phyloP scores from a whole-genome alignment of 345 rosid genomes.

The Hevea brasiliensis region DNA sequence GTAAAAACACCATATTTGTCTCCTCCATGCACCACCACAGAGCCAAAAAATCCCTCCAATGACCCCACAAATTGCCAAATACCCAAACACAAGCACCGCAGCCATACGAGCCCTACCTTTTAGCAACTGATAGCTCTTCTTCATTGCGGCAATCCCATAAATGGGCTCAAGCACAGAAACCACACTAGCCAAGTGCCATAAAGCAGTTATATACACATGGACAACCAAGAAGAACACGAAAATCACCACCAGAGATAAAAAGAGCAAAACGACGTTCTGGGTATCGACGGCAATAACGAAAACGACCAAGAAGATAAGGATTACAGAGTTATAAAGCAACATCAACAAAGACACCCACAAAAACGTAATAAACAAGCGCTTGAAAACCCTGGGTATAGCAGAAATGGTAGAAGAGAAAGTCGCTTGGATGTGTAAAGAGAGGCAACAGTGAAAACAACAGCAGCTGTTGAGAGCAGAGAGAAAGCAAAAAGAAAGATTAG shows the following conservation, averaged over 20 bases:
- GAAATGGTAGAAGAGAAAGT: constrained; percentile 74
- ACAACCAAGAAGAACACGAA: constrained; percentile 56
- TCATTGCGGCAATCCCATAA: constrained; percentile 79
- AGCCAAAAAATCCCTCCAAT: constrained; percentile 45
- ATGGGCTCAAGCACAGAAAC: constrained; percentile 85
- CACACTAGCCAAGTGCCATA: constrained; percentile 95
- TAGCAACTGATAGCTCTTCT: constrained; percentile 80
- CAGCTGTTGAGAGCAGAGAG: constrained; percentile 97
- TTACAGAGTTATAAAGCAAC: constrained; percentile 61
- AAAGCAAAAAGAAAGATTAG: constrained; percentile 87
- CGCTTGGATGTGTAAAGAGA: constrained; percentile 80
- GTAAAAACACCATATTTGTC: constrained; percentile 50
- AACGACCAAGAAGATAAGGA: constrained; percentile 50
- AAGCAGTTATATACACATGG: constrained; percentile 87
- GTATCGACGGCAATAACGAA: constrained; percentile 59
- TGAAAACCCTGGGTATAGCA: constrained; percentile 83
- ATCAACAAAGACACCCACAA: constrained; percentile 75
- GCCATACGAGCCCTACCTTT: constrained; percentile 66
- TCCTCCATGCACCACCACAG: constrained; percentile 80
- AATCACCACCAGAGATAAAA: constrained; percentile 47
- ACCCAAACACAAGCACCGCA: constrained; percentile 58
- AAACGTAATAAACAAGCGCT: constrained; percentile 78
- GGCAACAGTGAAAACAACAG: constrained; percentile 94
- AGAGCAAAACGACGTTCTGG: constrained; percentile 39
- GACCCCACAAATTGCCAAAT: constrained; percentile 52